A percentile compares a stretch with the other conserved stretches of the same genome.
Evolutionary conservation across 805 yeast species (phyloP).

Genomic region (Kluyveromyces starmeri): DNA sequence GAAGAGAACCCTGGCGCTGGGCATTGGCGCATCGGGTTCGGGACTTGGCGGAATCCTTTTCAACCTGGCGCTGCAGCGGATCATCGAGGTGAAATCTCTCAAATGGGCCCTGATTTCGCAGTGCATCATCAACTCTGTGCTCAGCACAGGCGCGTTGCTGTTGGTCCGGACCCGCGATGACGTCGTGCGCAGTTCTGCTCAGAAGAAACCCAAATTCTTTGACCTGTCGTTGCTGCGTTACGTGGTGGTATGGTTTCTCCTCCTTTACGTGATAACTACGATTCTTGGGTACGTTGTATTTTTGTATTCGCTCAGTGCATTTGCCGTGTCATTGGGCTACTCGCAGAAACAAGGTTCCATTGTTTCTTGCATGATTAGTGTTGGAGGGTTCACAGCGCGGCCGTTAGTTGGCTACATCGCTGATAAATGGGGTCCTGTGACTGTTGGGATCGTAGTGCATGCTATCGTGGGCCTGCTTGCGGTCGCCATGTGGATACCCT

Average conservation of each 20-base stretch:
- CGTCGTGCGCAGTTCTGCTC: slow-evolving; percentile 6
- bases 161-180: slow-evolving; percentile 33
- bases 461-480: slow-evolving; percentile 34
- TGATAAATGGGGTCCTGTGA: slow-evolving; percentile 45
- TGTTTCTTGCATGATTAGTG: slow-evolving; percentile 51
- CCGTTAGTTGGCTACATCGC: slow-evolving; percentile 45
- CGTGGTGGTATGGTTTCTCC: slow-evolving; percentile 26
- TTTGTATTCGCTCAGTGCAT: slow-evolving; percentile 50
- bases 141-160: slow-evolving; percentile 24
- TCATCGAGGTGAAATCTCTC: slow-evolving; percentile 23
- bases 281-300: slow-evolving; percentile 54
- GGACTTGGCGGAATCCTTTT: slow-evolving; percentile 39
- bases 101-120: slow-evolving; percentile 31
- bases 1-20: slow-evolving; percentile 33
- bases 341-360: slow-evolving; percentile 44
- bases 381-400: slow-evolving; percentile 48
- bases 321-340: slow-evolving; percentile 53
- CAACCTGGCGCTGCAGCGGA: slow-evolving; percentile 28
- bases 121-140: slow-evolving; percentile 26
- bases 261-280: slow-evolving; percentile 37
- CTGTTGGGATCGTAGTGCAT: slow-evolving; percentile 34
- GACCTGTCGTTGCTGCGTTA: background rate
- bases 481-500: slow-evolving; percentile 49
- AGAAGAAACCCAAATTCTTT: slow-evolving; percentile 1
- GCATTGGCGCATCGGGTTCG: slow-evolving; percentile 31